These are phyloP conservation scores for Cyberlindnera americana DNA, from an alignment of 805 yeast genomes.

Conservation along the genomic window DNA sequence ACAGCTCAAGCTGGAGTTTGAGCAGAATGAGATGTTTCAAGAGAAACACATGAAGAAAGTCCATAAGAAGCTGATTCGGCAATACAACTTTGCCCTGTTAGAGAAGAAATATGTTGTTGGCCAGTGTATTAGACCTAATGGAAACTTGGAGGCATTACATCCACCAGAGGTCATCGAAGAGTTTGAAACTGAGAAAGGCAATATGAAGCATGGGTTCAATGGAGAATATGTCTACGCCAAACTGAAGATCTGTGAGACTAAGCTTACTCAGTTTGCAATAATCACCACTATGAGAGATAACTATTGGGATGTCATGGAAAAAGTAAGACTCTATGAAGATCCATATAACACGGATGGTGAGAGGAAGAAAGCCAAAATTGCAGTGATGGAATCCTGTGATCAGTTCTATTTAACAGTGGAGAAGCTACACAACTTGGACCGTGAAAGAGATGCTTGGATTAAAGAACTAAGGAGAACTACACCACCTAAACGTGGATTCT, in stretches of 20 bases:
- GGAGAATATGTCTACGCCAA: constrained; percentile 17
- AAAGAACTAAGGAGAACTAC: not conserved
- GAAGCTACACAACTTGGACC: not conserved
- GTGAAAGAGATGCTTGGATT: not conserved
- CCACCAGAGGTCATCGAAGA: not conserved
- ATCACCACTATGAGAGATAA: constrained; percentile 5
- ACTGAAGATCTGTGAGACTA: constrained; percentile 9
- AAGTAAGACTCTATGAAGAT: constrained; percentile 6
- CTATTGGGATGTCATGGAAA: constrained; percentile 7
- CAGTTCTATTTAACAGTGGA: not conserved
- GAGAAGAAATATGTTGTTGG: not conserved
- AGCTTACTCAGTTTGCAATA: constrained; percentile 5
- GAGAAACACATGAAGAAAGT: not conserved
- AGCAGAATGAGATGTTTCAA: constrained; percentile 3
- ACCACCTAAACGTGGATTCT: not conserved
- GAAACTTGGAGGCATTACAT: not conserved
- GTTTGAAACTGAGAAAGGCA: not conserved
- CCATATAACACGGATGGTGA: constrained; percentile 17
- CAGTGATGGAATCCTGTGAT: not conserved
- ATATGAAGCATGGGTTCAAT: constrained; percentile 6
- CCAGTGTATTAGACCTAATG: not conserved
- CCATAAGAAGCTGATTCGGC: constrained; percentile 1
- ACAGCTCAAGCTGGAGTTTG: constrained; percentile 10
- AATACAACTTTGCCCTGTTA: not conserved
- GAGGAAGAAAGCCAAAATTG: not conserved